Conservation (phyloP, 1,284 basidiomycete species). For the Puccinia hordei region DNA sequence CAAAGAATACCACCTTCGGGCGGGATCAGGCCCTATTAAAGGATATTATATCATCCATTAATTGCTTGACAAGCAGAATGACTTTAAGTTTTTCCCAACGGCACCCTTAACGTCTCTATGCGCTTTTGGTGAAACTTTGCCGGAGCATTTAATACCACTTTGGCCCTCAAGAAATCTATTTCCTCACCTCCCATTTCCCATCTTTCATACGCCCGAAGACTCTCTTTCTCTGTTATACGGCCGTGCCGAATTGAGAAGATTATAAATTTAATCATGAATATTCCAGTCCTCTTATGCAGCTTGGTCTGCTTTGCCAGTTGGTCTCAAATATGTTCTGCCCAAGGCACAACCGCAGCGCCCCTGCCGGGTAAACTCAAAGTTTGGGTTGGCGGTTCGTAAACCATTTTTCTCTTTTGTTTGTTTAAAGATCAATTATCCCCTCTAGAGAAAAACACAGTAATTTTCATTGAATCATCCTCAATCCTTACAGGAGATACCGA, state of each 20-base stretch:
- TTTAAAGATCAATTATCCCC: neutral
- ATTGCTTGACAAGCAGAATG: neutral
- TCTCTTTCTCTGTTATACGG: neutral
- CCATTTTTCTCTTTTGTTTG: neutral
- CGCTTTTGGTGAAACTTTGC: neutral
- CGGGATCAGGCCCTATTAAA: neutral
- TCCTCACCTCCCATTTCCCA: neutral
- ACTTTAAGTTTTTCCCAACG: neutral
- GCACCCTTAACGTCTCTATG: neutral
- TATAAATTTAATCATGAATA: neutral
- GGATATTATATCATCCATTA: neutral
- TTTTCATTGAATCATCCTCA: neutral
- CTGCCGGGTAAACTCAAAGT: neutral
- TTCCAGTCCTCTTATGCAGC: neutral
- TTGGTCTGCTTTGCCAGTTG: neutral
- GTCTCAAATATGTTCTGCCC: neutral
- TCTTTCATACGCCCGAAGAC: neutral
- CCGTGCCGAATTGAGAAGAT: neutral
- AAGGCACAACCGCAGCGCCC: neutral
- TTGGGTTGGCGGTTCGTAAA: conserved; percentile 1
- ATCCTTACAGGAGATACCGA: neutral
- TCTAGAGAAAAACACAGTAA: neutral
- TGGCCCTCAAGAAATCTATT: neutral
- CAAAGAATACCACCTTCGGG: neutral
- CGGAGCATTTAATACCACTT: neutral